Conservation (phyloP, 2,329 filamentous ascomycete genomes). For the Aureobasidium subglaciale region DNA sequence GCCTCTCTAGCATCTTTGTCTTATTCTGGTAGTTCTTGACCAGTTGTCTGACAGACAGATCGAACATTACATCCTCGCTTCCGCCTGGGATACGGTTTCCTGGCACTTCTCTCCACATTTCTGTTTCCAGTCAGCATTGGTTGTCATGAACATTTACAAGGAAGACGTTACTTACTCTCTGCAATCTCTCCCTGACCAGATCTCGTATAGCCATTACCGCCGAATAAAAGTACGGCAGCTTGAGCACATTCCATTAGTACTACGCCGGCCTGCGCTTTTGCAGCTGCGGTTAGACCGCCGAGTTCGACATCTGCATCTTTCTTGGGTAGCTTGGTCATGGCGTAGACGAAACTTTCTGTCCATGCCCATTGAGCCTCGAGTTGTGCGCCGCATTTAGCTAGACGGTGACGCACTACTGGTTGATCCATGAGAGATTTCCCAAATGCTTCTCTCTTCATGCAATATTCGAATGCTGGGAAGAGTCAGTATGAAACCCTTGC, state of each 20-base stretch:
- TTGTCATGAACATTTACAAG: not conserved
- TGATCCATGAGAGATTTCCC: conserved; percentile 65
- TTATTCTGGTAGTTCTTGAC: conserved; percentile 61
- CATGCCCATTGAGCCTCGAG: conserved; percentile 66
- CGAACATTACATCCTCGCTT: conserved; percentile 65
- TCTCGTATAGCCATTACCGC: conserved; percentile 65
- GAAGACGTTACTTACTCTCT: conserved; percentile 50
- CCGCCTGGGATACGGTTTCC: conserved; percentile 48
- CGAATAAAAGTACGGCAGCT: conserved; percentile 63
- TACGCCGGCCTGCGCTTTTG: conserved; percentile 65
- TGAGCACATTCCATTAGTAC: conserved; percentile 66
- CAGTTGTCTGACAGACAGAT: conserved; percentile 61
- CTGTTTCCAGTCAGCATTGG: conserved; percentile 28
- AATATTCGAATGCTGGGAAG: conserved; percentile 52
- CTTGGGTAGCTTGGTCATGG: conserved; percentile 56
- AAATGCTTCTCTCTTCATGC: conserved; percentile 60
- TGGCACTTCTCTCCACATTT: conserved; percentile 58
- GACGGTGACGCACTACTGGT: conserved; percentile 64
- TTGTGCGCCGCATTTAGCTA: conserved; percentile 62
- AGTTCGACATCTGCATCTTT: conserved; percentile 56
- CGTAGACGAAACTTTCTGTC: conserved; percentile 64
- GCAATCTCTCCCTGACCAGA: conserved; percentile 63
- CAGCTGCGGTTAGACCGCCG: conserved; percentile 64
- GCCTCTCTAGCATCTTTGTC: conserved; percentile 45
- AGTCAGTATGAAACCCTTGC: not conserved